phyloP scores from a whole-genome alignment of 192 early-diverging fungal genomes.

The Gigaspora rosea region DNA sequence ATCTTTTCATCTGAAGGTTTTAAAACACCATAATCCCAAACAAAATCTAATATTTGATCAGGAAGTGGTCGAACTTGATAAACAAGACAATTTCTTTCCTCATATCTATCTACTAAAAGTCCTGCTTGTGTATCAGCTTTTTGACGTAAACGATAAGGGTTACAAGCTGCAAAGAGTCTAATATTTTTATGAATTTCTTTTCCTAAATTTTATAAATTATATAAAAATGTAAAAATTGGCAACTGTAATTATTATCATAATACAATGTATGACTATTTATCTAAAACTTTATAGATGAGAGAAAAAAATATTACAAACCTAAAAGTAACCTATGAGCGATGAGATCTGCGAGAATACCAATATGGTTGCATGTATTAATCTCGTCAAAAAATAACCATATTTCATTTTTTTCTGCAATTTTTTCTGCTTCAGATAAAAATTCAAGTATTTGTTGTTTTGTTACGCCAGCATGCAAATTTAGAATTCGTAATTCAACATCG shows the following conservation, averaged over 20 bases:
- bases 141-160: conserved; percentile 31
- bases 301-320: too few species aligned
- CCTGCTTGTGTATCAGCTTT: conserved; percentile 7
- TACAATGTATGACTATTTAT: too few species aligned
- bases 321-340: too few species aligned
- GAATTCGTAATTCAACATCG: neutral
- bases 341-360: too few species aligned
- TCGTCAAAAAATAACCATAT: too few species aligned
- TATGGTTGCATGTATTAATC: too few species aligned
- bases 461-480: conserved; percentile 24
- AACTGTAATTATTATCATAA: too few species aligned
- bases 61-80: conserved; percentile 32
- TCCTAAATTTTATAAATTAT: conserved; percentile 3
- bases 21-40: conserved; percentile 32
- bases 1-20: conserved; percentile 13
- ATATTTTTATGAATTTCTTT: conserved; percentile 26
- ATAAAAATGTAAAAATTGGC: conserved; percentile 16
- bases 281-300: too few species aligned
- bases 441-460: conserved; percentile 13
- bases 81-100: conserved; percentile 21
- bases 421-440: neutral
- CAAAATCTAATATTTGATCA: conserved; percentile 27
- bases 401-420: neutral
- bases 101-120: neutral
- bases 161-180: conserved; percentile 28